Conservation (phyloP, 305 asterid species). For the Fraxinus sp. region DNA sequence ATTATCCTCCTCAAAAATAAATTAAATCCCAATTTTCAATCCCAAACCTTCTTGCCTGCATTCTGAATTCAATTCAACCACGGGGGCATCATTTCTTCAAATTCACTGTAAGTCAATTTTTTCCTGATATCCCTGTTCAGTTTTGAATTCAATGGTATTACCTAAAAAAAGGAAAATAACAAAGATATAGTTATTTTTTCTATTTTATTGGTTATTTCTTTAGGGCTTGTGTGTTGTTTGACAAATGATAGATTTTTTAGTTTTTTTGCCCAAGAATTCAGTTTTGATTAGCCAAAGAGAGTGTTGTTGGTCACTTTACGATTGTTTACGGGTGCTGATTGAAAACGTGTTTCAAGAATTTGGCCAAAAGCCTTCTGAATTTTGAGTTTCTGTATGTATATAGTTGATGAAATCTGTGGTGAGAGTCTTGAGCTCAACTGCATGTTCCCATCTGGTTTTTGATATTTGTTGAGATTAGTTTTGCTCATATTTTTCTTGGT, state of each 20-base stretch:
- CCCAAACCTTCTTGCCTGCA: background rate
- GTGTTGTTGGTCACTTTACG: background rate
- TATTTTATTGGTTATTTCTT: conserved; percentile 5
- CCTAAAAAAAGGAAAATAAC: background rate
- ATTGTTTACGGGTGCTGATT: background rate
- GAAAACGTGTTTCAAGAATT: background rate
- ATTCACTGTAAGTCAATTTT: conserved; percentile 32
- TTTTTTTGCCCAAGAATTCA: conserved; percentile 10
- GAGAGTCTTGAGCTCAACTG: background rate
- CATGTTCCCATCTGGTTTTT: background rate
- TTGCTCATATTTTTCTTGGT: background rate
- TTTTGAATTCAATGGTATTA: conserved; percentile 15
- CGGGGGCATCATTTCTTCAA: conserved; percentile 14
- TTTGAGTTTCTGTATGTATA: background rate
- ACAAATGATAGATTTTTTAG: background rate
- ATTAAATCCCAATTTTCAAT: background rate
- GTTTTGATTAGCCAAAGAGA: background rate
- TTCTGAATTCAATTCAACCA: conserved; percentile 1
- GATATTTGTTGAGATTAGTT: background rate
- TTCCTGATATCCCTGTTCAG: background rate
- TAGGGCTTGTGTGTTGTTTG: conserved; percentile 21
- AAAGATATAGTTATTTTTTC: background rate
- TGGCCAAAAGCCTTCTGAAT: conserved; percentile 7
- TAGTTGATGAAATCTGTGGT: background rate
- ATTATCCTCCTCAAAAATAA: background rate